Evolutionary conservation across 306 rosid genomes (phyloP).

Genomic region (Dalbergia cochinchinensis): DNA sequence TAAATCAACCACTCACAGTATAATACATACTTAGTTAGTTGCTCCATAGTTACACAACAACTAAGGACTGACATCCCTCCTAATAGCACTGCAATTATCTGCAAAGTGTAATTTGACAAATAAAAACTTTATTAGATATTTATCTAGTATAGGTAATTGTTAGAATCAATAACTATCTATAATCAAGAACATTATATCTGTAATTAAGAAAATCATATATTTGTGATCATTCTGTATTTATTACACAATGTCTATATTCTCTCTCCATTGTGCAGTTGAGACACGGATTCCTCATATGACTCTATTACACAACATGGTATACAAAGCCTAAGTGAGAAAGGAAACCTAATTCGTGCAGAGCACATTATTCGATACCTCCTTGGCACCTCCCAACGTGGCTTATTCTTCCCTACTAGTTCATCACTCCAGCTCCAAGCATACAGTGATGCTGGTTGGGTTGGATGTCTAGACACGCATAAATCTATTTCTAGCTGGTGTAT

Average conservation of each 20-base stretch:
- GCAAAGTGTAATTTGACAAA: conserved; percentile 42
- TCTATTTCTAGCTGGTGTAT: not conserved
- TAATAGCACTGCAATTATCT: conserved; percentile 73
- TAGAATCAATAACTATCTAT: too few species aligned
- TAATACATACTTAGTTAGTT: conserved; percentile 83
- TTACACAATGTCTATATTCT: too few species aligned
- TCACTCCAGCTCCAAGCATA: not conserved
- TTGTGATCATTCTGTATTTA: too few species aligned
- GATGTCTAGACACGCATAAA: not conserved
- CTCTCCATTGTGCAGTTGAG: too few species aligned
- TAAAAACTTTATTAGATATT: conserved; percentile 2
- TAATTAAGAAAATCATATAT: too few species aligned
- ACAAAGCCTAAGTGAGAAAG: too few species aligned
- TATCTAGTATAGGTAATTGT: not conserved
- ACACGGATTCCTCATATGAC: too few species aligned
- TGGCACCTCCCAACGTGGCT: not conserved
- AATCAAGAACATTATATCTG: too few species aligned
- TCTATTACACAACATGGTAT: too few species aligned
- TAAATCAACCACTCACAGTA: conserved; percentile 93
- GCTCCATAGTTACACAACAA: conserved; percentile 67
- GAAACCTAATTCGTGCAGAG: too few species aligned
- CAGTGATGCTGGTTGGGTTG: not conserved
- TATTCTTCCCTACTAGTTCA: not conserved
- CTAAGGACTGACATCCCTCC: conserved; percentile 68
- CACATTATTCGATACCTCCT: not conserved